phyloP scores from a whole-genome alignment of 1,139 yeast genomes.

The Kurtzmaniella quercitrusa region DNA sequence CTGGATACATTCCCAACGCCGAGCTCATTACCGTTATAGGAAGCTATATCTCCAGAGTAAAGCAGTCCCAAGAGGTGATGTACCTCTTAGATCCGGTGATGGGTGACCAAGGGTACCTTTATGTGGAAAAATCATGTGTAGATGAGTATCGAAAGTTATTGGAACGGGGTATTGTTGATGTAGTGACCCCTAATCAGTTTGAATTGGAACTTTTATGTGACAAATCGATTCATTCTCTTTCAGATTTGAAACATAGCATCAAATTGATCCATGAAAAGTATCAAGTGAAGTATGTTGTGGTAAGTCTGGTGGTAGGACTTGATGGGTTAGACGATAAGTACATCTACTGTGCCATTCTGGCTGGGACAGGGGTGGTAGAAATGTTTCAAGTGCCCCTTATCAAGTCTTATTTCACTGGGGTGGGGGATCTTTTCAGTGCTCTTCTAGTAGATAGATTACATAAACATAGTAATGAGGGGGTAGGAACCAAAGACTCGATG shows the following conservation, averaged over 20 bases:
- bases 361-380: conserved; percentile 10
- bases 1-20: conserved; percentile 36
- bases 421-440: conserved; percentile 89
- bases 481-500: conserved; percentile 3
- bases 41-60: conserved; percentile 13
- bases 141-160: conserved; percentile 60
- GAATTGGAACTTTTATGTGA: conserved; percentile 76
- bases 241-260: conserved; percentile 44
- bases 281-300: conserved; percentile 58
- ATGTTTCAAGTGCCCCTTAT: conserved; percentile 50
- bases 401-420: conserved; percentile 81
- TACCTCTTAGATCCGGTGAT: conserved; percentile 90
- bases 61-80: conserved; percentile 16
- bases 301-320: conserved; percentile 37
- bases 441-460: conserved; percentile 55
- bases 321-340: conserved; percentile 14
- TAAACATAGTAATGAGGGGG: conserved; percentile 6
- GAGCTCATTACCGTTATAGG: conserved; percentile 21
- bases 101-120: conserved; percentile 85
- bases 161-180: conserved; percentile 46
- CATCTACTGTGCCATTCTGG: conserved; percentile 53
- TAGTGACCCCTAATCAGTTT: conserved; percentile 88
- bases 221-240: conserved; percentile 37
- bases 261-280: conserved; percentile 44
- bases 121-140: conserved; percentile 70